phyloP scores from a whole-genome alignment of 371 early-diverging fungal genomes.

The Lichtheimia ornata region DNA sequence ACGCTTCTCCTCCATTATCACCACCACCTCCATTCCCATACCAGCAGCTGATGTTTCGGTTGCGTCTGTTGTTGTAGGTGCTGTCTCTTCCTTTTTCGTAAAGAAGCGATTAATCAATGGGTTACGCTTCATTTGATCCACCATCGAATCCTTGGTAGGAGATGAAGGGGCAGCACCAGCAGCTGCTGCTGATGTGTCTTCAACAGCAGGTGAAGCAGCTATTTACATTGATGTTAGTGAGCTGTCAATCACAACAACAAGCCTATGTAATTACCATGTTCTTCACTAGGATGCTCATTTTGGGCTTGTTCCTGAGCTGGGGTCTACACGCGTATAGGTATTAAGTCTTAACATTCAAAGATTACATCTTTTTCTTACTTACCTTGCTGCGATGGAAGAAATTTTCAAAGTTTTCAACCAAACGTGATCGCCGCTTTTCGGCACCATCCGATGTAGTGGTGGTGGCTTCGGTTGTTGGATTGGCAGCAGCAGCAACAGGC shows the following conservation, averaged over 20 bases:
- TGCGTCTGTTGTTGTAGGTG: constrained; percentile 16
- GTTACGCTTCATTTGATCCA: constrained; percentile 34
- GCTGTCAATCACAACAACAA: background rate
- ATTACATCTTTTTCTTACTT: background rate
- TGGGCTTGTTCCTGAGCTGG: background rate
- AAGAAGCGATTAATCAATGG: constrained; percentile 33
- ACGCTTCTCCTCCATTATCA: too few species aligned
- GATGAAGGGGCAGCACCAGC: constrained; percentile 13
- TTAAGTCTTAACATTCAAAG: background rate
- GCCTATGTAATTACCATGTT: background rate
- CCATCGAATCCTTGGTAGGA: constrained; percentile 30
- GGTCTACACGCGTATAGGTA: background rate
- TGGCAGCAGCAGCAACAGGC: constrained; percentile 5
- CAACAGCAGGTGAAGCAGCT: constrained; percentile 12
- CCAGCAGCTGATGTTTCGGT: constrained; percentile 10
- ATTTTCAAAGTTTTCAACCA: constrained; percentile 1
- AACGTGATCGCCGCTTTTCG: constrained; percentile 15
- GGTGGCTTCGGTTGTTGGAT: background rate
- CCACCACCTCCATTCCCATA: constrained; percentile 1
- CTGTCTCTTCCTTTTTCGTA: constrained; percentile 33
- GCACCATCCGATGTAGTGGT: constrained; percentile 9
- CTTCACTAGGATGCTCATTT: background rate
- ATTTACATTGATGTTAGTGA: background rate
- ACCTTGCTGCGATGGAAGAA: constrained; percentile 21
- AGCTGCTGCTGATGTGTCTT: too few species aligned